Conservation (phyloP, 257 asterid species). For the Solanum arcanum region DNA sequence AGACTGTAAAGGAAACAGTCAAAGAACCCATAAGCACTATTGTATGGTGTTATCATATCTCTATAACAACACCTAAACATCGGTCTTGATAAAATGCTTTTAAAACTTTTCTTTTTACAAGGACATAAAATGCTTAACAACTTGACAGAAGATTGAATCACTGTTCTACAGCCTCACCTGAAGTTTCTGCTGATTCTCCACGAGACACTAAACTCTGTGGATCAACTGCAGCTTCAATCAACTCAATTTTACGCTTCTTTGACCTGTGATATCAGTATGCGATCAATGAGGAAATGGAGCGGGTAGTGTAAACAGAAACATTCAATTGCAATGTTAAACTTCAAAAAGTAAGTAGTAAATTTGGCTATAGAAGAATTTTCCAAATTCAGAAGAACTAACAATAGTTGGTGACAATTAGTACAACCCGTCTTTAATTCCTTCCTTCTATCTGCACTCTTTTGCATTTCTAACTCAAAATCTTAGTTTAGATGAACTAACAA, state of each 20-base stretch:
- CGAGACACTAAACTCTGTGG: constrained; percentile 26
- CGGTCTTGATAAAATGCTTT: not conserved
- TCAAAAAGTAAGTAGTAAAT: not conserved
- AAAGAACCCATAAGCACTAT: not conserved
- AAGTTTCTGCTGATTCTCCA: constrained; percentile 18
- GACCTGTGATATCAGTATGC: constrained; percentile 21
- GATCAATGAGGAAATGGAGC: not conserved
- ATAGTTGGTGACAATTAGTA: not conserved
- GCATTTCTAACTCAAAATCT: not conserved
- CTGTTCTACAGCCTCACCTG: constrained; percentile 13
- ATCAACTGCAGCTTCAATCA: constrained; percentile 10
- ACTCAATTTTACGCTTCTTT: constrained; percentile 68
- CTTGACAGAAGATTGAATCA: not conserved
- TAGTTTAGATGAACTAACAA: not conserved
- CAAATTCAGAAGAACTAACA: not conserved
- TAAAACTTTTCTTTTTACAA: not conserved
- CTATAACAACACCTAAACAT: not conserved
- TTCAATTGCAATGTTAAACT: not conserved
- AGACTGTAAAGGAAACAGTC: not conserved
- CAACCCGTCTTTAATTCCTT: not conserved
- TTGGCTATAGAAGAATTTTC: not conserved
- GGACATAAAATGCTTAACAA: not conserved
- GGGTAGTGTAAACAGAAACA: not conserved
- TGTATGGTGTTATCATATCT: not conserved
- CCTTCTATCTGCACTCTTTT: not conserved